phyloP scores from a whole-genome alignment of 495 filamentous ascomycete genomes.

The Neurospora tetraspora region DNA sequence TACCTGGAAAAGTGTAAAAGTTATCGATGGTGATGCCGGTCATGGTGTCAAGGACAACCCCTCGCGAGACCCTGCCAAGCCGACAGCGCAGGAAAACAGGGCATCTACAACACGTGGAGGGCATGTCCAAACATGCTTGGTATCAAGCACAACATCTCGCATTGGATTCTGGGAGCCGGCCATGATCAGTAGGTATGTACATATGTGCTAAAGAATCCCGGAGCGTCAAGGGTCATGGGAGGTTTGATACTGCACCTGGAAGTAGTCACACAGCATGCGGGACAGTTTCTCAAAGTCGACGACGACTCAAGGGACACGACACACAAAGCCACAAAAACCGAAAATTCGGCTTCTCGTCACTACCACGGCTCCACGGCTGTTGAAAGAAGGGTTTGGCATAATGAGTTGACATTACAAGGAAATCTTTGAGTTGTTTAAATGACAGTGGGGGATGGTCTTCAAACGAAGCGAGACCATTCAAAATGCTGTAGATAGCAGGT shows the following conservation, averaged over 20 bases:
- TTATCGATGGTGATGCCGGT: background rate
- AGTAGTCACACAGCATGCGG: background rate
- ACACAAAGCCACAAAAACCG: background rate
- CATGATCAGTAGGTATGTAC: background rate
- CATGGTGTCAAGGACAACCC: background rate
- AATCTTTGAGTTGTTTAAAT: background rate
- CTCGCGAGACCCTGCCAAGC: background rate
- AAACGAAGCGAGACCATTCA: background rate
- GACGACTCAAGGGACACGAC: background rate
- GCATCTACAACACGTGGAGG: background rate
- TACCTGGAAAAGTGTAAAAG: background rate
- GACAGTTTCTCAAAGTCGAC: background rate
- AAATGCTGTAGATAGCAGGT: background rate
- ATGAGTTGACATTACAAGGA: background rate
- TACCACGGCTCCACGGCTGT: background rate
- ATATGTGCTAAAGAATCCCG: background rate
- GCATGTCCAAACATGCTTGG: background rate
- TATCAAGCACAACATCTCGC: background rate
- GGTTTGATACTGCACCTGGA: background rate
- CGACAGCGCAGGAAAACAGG: background rate
- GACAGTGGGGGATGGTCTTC: background rate
- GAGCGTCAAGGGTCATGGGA: background rate
- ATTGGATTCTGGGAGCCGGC: background rate
- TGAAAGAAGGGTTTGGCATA: background rate
- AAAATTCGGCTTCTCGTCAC: background rate